These are phyloP conservation scores for Erythrophleum ivorense DNA, from an alignment of 331 rosid genomes.

Conservation along the genomic window DNA sequence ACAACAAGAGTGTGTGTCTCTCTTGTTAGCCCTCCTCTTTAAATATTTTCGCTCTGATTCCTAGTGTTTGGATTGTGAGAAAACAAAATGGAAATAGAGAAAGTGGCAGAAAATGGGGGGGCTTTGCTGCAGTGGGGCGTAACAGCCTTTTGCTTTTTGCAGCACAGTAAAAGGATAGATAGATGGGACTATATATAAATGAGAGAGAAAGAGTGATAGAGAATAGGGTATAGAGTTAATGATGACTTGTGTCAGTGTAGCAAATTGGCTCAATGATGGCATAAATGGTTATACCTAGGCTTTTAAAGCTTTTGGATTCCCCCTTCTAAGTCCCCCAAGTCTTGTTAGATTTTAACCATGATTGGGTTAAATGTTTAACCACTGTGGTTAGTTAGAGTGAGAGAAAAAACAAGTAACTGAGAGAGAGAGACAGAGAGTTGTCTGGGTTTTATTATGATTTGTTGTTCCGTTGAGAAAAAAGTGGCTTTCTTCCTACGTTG, in stretches of 20 bases:
- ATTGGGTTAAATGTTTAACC: neutral
- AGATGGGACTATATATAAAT: conserved; percentile 60
- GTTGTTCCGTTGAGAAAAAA: neutral
- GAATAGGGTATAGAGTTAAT: conserved; percentile 54
- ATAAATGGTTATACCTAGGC: conserved; percentile 38
- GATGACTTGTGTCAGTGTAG: conserved; percentile 67
- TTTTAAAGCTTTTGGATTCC: neutral
- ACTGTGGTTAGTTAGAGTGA: neutral
- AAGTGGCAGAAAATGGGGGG: conserved; percentile 37
- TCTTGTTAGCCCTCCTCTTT: too few relatives aligned
- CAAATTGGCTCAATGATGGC: conserved; percentile 69
- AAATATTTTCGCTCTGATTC: neutral
- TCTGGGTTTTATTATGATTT: neutral
- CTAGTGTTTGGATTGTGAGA: neutral
- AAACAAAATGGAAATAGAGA: conserved; percentile 38
- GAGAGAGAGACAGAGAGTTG: too few relatives aligned
- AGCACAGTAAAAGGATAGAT: conserved; percentile 48
- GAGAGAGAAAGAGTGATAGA: conserved; percentile 18
- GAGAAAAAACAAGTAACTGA: neutral
- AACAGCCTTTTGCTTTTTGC: conserved; percentile 50
- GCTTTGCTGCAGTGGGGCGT: conserved; percentile 35
- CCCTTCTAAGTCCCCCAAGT: conserved; percentile 16
- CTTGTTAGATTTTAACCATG: conserved; percentile 42
- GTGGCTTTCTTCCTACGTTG: neutral
- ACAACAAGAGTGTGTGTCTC: too few relatives aligned